These are phyloP conservation scores for Halteria grandinella DNA, from an alignment of 73 alveolate genomes.

Conservation along the genomic window DNA sequence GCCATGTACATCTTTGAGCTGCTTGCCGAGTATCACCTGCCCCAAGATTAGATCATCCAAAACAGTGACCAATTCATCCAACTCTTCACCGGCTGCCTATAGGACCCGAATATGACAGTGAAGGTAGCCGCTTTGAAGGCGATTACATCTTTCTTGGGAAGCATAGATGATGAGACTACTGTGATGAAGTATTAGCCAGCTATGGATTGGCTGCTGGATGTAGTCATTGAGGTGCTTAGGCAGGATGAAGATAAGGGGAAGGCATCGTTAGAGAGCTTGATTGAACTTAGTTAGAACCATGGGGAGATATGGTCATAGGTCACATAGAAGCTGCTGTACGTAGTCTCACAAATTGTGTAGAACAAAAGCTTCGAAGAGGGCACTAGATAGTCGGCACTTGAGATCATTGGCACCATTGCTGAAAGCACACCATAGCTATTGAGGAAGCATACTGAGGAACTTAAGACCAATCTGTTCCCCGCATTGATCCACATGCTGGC, in stretches of 20 bases:
- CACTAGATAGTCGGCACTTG: constrained; percentile 75
- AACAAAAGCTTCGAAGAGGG: constrained; percentile 72
- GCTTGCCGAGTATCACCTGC: constrained; percentile 59
- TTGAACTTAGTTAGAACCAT: constrained; percentile 74
- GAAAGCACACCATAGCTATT: constrained; percentile 73
- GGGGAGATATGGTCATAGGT: constrained; percentile 73
- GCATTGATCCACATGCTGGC: constrained; percentile 74
- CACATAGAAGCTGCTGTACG: constrained; percentile 66
- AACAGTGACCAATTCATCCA: constrained; percentile 69
- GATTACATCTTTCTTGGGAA: constrained; percentile 69
- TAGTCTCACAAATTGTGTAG: constrained; percentile 68
- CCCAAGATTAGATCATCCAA: constrained; percentile 28
- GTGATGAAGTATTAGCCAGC: constrained; percentile 64
- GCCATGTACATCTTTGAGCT: constrained; percentile 65
- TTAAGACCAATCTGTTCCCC: constrained; percentile 74
- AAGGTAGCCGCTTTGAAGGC: constrained; percentile 79
- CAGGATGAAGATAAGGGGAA: constrained; percentile 72
- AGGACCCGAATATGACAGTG: constrained; percentile 71
- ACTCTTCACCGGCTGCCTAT: constrained; percentile 62
- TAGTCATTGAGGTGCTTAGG: constrained; percentile 70
- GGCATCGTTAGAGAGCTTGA: constrained; percentile 76
- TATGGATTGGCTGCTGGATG: constrained; percentile 66
- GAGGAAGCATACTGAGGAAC: constrained; percentile 65
- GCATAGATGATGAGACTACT: constrained; percentile 71
- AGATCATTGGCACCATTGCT: constrained; percentile 73